Percentiles rank a stretch among this genome's conserved stretches.
Evolutionary conservation across 2,329 filamentous ascomycete genomes (phyloP).

Genomic region (Fusarium sp.): DNA sequence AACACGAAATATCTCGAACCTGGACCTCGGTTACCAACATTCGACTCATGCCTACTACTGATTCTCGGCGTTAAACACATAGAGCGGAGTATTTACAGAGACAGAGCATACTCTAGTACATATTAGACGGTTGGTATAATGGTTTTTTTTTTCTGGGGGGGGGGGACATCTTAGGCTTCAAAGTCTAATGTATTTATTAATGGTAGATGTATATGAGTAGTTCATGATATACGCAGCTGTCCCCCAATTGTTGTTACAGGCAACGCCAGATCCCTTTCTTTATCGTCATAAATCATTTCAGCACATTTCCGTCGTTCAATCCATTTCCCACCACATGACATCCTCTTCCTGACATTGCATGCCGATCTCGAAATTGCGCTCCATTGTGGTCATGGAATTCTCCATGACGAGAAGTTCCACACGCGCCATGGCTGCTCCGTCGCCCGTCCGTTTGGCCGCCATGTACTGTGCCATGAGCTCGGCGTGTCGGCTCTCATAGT

Average conservation of each 20-base stretch:
- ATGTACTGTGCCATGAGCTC: constrained; percentile 46
- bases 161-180: neutral
- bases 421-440: constrained; percentile 42
- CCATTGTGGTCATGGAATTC: constrained; percentile 34
- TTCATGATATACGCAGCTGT: constrained; percentile 13
- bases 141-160: neutral
- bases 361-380: constrained; percentile 43
- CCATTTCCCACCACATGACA: constrained; percentile 42
- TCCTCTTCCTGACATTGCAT: constrained; percentile 35
- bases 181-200: constrained; percentile 16
- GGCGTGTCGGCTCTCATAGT: constrained; percentile 47
- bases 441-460: constrained; percentile 41
- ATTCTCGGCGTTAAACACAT: constrained; percentile 39
- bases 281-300: constrained; percentile 5
- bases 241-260: constrained; percentile 3
- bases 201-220: constrained; percentile 21
- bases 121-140: constrained; percentile 13
- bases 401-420: constrained; percentile 42
- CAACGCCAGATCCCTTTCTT: constrained; percentile 1
- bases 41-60: constrained; percentile 9
- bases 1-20: constrained; percentile 20
- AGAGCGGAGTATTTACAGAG: constrained; percentile 31
- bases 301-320: constrained; percentile 7
- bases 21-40: neutral
- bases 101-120: constrained; percentile 21